Base-by-base conservation (phyloP, 176 grass and related monocot species). In the Oryza nivara region DNA sequence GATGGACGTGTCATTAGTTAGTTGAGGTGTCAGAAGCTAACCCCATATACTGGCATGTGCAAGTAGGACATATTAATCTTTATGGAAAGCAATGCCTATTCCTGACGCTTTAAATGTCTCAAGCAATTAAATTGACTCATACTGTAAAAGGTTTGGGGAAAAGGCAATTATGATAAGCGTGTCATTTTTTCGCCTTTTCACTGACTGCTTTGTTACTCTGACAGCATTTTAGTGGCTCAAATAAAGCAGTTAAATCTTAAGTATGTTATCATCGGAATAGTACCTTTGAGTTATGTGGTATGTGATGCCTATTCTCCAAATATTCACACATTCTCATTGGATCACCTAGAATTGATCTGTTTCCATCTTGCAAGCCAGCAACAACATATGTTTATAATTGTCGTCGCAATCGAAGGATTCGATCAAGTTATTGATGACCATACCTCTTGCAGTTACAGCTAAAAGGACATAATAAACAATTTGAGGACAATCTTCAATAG, bases 161-260 rank as follows among this genome's bases (percentile, higher is more conserved):
- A 83, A 51, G 3, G 7, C 19, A 16, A 19, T 45, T 5, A 48
- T 65, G 56, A 52, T 15, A 15, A 15, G 47, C 38, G 16, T 54
- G 89, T 78, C 83, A 63, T 78, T 76, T 86, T 82, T 83, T 93
- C 15, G 82, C 64, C 70, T 90, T 90, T 41, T 83, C 79, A 40
- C 65, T 32, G 82, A 92, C 13, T 83, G 75, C 7, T 76, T 74
- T 9, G 60, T 52, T 26, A 83, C 73, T 44, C 68, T 85, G 14
- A 73, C 58, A 82, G 34, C 56, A 61, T 22, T 88, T 75, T 26
- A 13, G 11, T 20, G 44, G 49, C 44, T 11, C 13, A 52, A 67
- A 54, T 17, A 56, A 16, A 52, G 11, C 58, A 67, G 4, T 64
- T 45, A 11, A 26, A 30, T 69, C 4, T 38, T 36, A 41, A 45